Base-by-base conservation (phyloP, 73 alveolate genomes). In the Effrenium voratum region DNA sequence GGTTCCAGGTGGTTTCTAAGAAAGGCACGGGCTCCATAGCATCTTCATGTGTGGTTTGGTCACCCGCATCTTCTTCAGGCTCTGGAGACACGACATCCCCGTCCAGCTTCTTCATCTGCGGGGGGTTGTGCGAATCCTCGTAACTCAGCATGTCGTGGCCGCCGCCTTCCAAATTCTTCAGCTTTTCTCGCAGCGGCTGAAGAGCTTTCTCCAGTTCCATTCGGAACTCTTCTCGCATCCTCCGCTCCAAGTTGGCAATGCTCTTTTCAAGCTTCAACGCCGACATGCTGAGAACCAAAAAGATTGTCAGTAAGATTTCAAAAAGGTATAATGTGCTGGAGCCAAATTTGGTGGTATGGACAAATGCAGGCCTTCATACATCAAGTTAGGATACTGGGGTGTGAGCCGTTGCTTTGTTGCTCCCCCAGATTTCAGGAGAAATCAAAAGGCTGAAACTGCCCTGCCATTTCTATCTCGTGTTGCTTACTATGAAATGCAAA, bases 171-270 rank as follows among this genome's bases (percentile, higher is more conserved):
- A 77, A 43, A 2, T 22, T 0, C 47, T 19, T 41, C 40, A 34
- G 59, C 16, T 75, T 40, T 36, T 81, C 73, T 46, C 44, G 46
- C 40, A 46, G 40, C 60, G 94, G 94, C 52, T 72, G 68, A 81
- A 86, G 63, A 41, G 76, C 77, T 24, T 30, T 44, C 45, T 59
- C 55, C 63, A 86, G 40, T 63, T 86, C 76, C 47, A 47, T 3
- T n/a, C 30, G 94, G 38, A 86, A 86, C 60, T 86, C 94, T 40
- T 86, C 49, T 5, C 94, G 81, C 94, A 86, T 15, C 32, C 94
- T 81, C 94, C 94, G 94, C 82, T 86, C 94, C 83, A 86, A 46
- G 28, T 86, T 86, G 66, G 82, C 94, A 68, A 86, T 38, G 70
- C 59, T 86, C 82, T 86, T 86, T 63, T 86, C 94, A 12, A 86